Conservation (phyloP, 192 early-diverging fungal genomes). For the Mycoemilia scoparia region DNA sequence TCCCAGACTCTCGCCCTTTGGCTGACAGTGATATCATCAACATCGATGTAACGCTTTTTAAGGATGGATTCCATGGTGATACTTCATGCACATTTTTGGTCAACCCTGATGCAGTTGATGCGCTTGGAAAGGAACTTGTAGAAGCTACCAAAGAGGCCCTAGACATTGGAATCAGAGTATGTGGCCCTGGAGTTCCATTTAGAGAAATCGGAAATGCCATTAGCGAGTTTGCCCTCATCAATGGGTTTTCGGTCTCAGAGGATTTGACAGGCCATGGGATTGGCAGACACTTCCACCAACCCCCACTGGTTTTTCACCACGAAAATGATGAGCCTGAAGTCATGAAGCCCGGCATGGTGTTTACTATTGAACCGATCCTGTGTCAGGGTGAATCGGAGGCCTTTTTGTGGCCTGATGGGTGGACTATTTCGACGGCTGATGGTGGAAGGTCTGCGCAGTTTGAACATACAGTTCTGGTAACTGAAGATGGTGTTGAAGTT, state of each 20-base stretch:
- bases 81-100: slow-evolving; percentile 47
- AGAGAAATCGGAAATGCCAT: slow-evolving; percentile 48
- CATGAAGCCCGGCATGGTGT: slow-evolving; percentile 64
- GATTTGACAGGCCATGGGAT: slow-evolving; percentile 81
- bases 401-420: slow-evolving; percentile 69
- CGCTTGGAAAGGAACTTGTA: slow-evolving; percentile 31
- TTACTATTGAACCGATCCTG: slow-evolving; percentile 79
- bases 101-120: slow-evolving; percentile 32
- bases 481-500: slow-evolving; percentile 39
- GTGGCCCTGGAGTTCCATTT: slow-evolving; percentile 54
- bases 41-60: slow-evolving; percentile 53
- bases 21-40: slow-evolving; percentile 56
- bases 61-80: slow-evolving; percentile 54
- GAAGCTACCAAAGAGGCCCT: slow-evolving; percentile 36
- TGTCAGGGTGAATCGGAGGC: slow-evolving; percentile 55
- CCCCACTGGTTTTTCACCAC: slow-evolving; percentile 66
- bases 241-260: slow-evolving; percentile 41
- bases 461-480: slow-evolving; percentile 63
- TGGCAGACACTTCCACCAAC: slow-evolving; percentile 65
- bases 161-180: slow-evolving; percentile 40
- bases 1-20: slow-evolving; percentile 40
- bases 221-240: slow-evolving; percentile 11
- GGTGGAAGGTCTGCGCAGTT: slow-evolving; percentile 76
- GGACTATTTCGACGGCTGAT: slow-evolving; percentile 62
- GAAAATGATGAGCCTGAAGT: slow-evolving; percentile 45